Evolutionary conservation across 2,329 filamentous ascomycete genomes (phyloP).

Genomic region (Sclerotinia sclerotiorum): DNA sequence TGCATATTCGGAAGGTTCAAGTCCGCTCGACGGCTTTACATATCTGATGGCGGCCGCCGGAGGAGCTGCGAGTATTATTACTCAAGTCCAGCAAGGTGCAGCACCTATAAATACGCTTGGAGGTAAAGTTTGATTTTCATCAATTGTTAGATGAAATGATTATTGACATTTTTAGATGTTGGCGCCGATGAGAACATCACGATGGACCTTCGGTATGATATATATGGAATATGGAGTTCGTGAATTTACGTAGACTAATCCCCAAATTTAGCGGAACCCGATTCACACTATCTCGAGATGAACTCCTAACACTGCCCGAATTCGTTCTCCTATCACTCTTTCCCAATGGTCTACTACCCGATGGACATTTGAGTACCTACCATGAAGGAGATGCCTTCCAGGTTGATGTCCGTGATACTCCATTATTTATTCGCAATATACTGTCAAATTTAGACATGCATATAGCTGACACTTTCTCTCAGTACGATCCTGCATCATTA

Average conservation of each 20-base stretch:
- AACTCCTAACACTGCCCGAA: constrained; percentile 91
- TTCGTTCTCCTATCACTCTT: constrained; percentile 98
- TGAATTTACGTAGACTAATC: constrained; percentile 37
- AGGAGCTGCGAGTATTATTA: constrained; percentile 97
- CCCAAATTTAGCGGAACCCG: constrained; percentile 69
- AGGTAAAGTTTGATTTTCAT: constrained; percentile 54
- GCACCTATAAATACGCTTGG: constrained; percentile 86
- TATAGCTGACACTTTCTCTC: constrained; percentile 47
- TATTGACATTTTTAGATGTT: constrained; percentile 56
- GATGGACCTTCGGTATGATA: constrained; percentile 83
- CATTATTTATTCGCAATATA: constrained; percentile 37
- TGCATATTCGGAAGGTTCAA: constrained; percentile 92
- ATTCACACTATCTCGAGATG: constrained; percentile 92
- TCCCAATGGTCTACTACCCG: constrained; percentile 95
- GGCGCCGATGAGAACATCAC: constrained; percentile 91
- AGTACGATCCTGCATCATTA: constrained; percentile 96
- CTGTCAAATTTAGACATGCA: constrained; percentile 44
- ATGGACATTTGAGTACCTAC: constrained; percentile 92
- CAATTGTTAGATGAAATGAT: constrained; percentile 8
- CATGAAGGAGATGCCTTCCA: constrained; percentile 92
- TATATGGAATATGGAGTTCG: not conserved
- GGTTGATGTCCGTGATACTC: constrained; percentile 77
- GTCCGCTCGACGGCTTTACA: constrained; percentile 86
- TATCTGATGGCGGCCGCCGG: constrained; percentile 98
- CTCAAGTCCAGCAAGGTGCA: constrained; percentile 90